Evolutionary conservation across 139 green algal species (phyloP).

Genomic region (Chlamydomonas eustigma): DNA sequence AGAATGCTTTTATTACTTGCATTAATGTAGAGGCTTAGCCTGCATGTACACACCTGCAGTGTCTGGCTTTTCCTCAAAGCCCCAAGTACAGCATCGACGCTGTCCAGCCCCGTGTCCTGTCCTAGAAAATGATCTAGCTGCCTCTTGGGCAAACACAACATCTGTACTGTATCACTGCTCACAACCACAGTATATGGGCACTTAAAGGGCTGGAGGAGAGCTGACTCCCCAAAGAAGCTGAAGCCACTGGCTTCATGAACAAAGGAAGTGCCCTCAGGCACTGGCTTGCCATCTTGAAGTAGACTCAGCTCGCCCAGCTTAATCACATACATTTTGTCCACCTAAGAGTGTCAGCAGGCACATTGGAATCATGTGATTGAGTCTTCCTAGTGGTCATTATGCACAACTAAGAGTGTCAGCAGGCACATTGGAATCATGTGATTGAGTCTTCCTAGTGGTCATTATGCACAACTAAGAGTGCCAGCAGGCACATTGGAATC

Average conservation of each 20-base stretch:
- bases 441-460: too few species aligned
- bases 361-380: constrained; percentile 47
- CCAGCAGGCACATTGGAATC: constrained; percentile 14
- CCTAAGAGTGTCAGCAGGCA: background rate
- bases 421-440: constrained; percentile 36
- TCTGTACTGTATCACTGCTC: constrained; percentile 24
- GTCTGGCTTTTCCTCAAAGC: constrained; percentile 38
- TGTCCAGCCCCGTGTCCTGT: constrained; percentile 31
- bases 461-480: constrained; percentile 43
- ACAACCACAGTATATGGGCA: constrained; percentile 10
- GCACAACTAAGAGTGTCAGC: constrained; percentile 25
- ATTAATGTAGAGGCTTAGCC: too few species aligned
- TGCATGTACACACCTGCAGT: constrained; percentile 21
- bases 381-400: too few species aligned
- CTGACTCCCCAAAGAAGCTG: constrained; percentile 68
- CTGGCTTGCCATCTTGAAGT: constrained; percentile 9
- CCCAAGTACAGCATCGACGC: constrained; percentile 21
- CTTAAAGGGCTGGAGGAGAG: constrained; percentile 32
- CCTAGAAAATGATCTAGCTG: constrained; percentile 51
- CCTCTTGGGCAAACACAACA: constrained; percentile 37
- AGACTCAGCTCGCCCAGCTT: constrained; percentile 61
- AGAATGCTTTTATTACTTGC: too few species aligned
- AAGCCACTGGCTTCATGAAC: constrained; percentile 75
- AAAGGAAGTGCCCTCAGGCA: constrained; percentile 30
- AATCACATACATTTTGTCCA: constrained; percentile 61